These are phyloP conservation scores for Gomphus bonarii DNA, from an alignment of 1,284 basidiomycete species.

Conservation along the genomic window DNA sequence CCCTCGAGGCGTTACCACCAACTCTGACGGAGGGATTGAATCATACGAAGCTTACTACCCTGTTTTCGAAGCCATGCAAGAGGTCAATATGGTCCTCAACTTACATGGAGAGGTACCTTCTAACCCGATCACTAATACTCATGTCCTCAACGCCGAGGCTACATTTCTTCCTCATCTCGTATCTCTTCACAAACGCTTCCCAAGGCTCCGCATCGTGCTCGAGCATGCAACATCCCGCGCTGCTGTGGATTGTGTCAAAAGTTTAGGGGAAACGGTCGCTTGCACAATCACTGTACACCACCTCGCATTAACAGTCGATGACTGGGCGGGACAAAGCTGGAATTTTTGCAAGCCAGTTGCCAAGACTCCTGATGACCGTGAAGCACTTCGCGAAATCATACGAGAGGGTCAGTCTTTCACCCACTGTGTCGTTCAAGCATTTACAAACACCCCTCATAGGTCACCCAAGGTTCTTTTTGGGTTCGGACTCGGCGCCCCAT, in stretches of 20 bases:
- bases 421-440: conserved; percentile 3
- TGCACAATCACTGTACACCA: conserved; percentile 99
- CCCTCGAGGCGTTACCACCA: conserved; percentile 95
- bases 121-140: conserved; percentile 75
- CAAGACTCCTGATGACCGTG: conserved; percentile 88
- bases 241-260: conserved; percentile 85
- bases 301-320: conserved; percentile 88
- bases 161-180: conserved; percentile 84
- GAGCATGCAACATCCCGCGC: conserved; percentile 98
- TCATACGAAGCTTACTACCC: conserved; percentile 93
- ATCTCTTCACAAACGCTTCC: conserved; percentile 79
- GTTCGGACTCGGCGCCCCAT: conserved; percentile 96
- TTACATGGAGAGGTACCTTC: conserved; percentile 97
- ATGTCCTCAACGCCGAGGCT: conserved; percentile 90
- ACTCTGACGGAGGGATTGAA: conserved; percentile 94
- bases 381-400: conserved; percentile 77
- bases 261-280: conserved; percentile 80
- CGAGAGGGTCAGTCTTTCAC: conserved; percentile 47
- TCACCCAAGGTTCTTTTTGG: conserved; percentile 94
- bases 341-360: conserved; percentile 99
- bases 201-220: conserved; percentile 90
- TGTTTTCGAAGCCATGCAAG: conserved; percentile 92
- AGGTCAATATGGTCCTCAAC: conserved; percentile 89
- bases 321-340: conserved; percentile 94
- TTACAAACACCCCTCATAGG: conserved; percentile 33